Conservation (phyloP, 345 rosid genomes). For the Melaleuca quinquenervia region DNA sequence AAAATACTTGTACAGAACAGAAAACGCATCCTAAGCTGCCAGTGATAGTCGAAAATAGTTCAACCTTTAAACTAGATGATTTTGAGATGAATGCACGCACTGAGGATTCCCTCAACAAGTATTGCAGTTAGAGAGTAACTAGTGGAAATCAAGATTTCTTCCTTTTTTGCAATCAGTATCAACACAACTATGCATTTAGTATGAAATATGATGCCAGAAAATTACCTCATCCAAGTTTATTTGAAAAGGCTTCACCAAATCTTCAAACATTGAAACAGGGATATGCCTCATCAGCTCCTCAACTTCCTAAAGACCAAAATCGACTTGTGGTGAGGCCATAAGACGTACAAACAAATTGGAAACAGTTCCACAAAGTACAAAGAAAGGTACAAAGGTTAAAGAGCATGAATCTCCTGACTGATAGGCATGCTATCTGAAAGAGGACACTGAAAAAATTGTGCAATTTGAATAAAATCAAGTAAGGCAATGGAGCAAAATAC, state of each 20-base stretch:
- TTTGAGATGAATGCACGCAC: background rate
- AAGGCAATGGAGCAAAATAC: background rate
- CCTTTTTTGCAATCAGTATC: background rate
- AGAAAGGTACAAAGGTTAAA: background rate
- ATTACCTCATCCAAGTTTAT: constrained; percentile 61
- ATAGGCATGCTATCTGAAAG: background rate
- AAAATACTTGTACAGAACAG: background rate
- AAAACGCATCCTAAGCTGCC: background rate
- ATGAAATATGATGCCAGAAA: background rate
- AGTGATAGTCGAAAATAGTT: background rate
- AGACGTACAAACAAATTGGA: background rate
- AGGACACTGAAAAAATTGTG: background rate
- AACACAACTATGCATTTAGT: background rate
- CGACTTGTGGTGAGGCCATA: background rate
- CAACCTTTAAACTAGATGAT: background rate
- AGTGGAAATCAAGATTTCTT: background rate
- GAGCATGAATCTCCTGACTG: background rate
- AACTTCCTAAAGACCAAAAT: constrained; percentile 57
- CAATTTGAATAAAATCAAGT: background rate
- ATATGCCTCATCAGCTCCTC: constrained; percentile 54
- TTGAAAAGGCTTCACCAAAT: constrained; percentile 81
- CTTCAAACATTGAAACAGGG: constrained; percentile 72
- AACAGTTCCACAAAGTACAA: background rate
- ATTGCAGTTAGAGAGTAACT: background rate
- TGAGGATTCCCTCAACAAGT: background rate